Evolutionary conservation across 331 rosid species (phyloP), one percentile per base, ranked within the genome.

Genomic region (Acacia concinna): DNA sequence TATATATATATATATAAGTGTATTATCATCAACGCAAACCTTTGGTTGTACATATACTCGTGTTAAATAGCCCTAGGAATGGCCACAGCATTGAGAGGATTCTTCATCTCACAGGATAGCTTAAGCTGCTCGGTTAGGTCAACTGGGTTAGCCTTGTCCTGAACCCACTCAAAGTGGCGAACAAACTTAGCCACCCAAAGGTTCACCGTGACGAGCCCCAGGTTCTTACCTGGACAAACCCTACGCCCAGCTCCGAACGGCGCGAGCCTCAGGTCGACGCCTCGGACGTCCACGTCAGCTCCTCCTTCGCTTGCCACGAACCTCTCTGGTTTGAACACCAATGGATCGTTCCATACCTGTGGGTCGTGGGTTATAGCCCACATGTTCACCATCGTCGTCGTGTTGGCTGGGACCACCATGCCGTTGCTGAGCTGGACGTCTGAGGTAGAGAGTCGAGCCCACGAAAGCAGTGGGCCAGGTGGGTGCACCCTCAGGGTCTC

Each of bases 291-390:
- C 20, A 87, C 21, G 14, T 85, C 89, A 47, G 66, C 82, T 1
- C 88, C 90, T 63, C 88, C 90, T 43, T 87, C 81, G 41, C 74
- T 69, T 75, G 51, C 74, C 75, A 89, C 5, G 47, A 89, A 89
- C 84, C 91, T 87, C 57, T 89, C 93, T 0, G 93, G 93, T 74
- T 77, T 85, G 79, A 87, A 89, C 52, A 5, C 76, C 1, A 79
- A 35, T 0, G 89, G 85, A 6, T 83, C 81, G 1, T 77, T 41
- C 91, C 93, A 89, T 38, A 89, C 78, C 1, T 27, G 30, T 0
- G 88, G 89, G 75, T 89, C 91, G 40, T 86, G 89, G 47, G 88
- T 85, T 40, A 89, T 83, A 52, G 93, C 88, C 93, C 93, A 89
- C 90, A 89, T 86, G 81, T 87, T 89, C 67, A 89, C 91, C 90